Evolutionary conservation across 345 rosid species (phyloP), one percentile per base, ranked within the genome.

Genomic region (Cardamine occulta): DNA sequence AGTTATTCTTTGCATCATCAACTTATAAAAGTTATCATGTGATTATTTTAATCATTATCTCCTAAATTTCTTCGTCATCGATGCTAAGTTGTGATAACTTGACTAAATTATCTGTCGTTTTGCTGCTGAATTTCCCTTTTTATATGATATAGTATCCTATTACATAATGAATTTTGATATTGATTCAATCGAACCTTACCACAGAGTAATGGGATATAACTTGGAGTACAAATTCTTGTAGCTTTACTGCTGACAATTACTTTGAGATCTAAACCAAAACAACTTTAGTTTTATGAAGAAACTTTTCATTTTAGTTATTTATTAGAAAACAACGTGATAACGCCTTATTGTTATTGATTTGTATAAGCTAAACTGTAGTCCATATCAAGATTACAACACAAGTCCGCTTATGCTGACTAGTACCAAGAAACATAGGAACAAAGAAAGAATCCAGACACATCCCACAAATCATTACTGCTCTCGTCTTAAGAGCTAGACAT

Each of bases 11-110:
- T 71, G 68, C 72, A 57, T 77, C 76, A 71, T 47, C 72, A 14
- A 44, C 65, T 54, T 54, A 53, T 53, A 37, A 37, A 69, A 54
- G 15, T 47, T 56, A 71, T 77, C 66, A 77, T 64, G 34, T 37
- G 7, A 48, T 64, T 51, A 24, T 69, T 76, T 63, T 62, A 48
- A 44, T 70, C 52, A 69, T 53, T 61, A 62, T 76, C 80, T 76
- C 44, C 32, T 34, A 45, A 70, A 15, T 56, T 47, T 64, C 61
- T 70, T 76, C 71, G 54, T 77, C 75, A 63, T 28, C 72, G 2
- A 35, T 35, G 64, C 44, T 57, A 65, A 56, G 51, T 44, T 53
- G 56, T 40, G 56, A 54, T 73, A 37, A 40, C 63, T 63, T 63
- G 53, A 63, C 63, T 21, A 52, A 18, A 12, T 9, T 13, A 7